phyloP scores from a whole-genome alignment of 2,329 filamentous ascomycete genomes.

The Ramularia endophylla region DNA sequence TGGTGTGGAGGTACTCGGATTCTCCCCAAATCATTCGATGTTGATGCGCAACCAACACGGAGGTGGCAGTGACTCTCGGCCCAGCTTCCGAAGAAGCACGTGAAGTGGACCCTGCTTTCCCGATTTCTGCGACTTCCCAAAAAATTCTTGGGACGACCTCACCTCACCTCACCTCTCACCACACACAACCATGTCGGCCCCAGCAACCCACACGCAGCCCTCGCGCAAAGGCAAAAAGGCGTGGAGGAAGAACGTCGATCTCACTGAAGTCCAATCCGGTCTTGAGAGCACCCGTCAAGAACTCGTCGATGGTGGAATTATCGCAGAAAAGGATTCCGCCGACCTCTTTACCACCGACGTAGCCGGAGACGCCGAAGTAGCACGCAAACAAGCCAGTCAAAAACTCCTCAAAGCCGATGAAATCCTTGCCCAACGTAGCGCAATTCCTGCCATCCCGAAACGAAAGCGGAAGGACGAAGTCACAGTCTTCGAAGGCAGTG shows the following conservation, averaged over 20 bases:
- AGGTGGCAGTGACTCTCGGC: no score
- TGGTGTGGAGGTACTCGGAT: no score
- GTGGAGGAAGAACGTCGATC: constrained; percentile 97
- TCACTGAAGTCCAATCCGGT: constrained; percentile 77
- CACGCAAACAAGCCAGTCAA: constrained; percentile 57
- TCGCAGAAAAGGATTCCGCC: constrained; percentile 74
- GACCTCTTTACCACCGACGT: constrained; percentile 83
- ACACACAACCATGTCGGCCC: constrained; percentile 45
- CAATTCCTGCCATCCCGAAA: constrained; percentile 64
- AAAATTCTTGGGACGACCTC: not conserved
- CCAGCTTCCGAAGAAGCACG: no score
- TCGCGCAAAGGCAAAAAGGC: constrained; percentile 98
- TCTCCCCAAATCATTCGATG: no score
- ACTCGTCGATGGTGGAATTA: constrained; percentile 82
- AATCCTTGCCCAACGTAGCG: constrained; percentile 79
- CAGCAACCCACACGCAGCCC: constrained; percentile 76
- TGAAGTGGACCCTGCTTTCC: not conserved
- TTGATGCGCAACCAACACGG: no score
- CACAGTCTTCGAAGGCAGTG: constrained; percentile 37
- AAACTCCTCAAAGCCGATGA: constrained; percentile 87
- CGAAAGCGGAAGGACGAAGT: constrained; percentile 70
- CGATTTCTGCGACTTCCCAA: constrained; percentile 1
- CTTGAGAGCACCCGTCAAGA: constrained; percentile 81
- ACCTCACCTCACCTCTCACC: constrained; percentile 1
- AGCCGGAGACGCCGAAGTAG: constrained; percentile 60